Evolutionary conservation across 2,329 filamentous ascomycete species (phyloP).

Genomic region (Dryadomyces quercus-mongolicae): DNA sequence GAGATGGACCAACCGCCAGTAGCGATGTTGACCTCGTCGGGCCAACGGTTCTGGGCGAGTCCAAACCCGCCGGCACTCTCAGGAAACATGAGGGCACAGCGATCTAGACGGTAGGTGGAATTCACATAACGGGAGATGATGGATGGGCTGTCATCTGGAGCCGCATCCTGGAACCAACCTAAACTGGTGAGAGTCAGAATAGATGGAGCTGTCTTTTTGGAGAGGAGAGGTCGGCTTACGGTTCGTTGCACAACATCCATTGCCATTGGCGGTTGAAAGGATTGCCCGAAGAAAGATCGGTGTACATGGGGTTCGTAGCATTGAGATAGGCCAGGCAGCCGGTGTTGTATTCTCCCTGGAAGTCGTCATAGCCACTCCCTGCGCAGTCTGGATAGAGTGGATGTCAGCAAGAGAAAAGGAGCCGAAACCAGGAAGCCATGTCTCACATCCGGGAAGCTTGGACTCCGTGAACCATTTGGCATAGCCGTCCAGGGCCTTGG

Average conservation of each 20-base stretch:
- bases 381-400: conserved; percentile 26
- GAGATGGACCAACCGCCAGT: conserved; percentile 30
- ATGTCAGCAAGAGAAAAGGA: not conserved
- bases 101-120: conserved; percentile 24
- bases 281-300: conserved; percentile 26
- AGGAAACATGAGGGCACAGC: conserved; percentile 36
- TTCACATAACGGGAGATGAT: conserved; percentile 27
- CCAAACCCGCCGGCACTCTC: conserved; percentile 20
- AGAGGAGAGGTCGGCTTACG: no score
- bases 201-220: no score
- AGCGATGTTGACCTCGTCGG: conserved; percentile 21
- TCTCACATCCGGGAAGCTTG: conserved; percentile 24
- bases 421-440: not conserved
- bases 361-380: conserved; percentile 23
- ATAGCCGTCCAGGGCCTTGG: conserved; percentile 39
- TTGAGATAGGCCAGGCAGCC: conserved; percentile 35
- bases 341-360: conserved; percentile 25
- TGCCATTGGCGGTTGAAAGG: conserved; percentile 36
- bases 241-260: conserved; percentile 43
- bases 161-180: conserved; percentile 30
- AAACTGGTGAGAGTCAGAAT: conserved; percentile 13
- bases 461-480: conserved; percentile 32
- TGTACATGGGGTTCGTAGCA: conserved; percentile 26
- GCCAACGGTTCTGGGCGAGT: conserved; percentile 19
- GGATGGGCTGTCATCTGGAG: conserved; percentile 27